Evolutionary conservation across 768 basidiomycete genomes (phyloP).

Genomic region (Suillus subaureus): DNA sequence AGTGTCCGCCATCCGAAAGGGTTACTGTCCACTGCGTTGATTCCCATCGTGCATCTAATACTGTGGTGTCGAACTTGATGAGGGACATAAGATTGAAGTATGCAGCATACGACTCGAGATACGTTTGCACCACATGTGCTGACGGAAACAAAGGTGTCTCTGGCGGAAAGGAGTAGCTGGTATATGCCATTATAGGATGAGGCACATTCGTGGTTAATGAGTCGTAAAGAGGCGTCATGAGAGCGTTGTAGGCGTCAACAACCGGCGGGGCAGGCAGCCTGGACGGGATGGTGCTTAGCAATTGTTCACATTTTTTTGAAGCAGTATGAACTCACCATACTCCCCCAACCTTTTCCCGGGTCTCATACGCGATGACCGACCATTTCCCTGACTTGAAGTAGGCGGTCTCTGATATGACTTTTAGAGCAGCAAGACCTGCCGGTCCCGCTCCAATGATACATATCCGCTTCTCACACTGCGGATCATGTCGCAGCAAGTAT

Average conservation of each 20-base stretch:
- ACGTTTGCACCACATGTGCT: slow-evolving; percentile 63
- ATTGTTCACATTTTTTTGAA: neutral
- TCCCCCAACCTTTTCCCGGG: slow-evolving; percentile 68
- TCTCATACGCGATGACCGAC: slow-evolving; percentile 63
- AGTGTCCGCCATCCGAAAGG: slow-evolving; percentile 37
- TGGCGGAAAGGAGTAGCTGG: slow-evolving; percentile 66
- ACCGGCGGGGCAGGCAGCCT: slow-evolving; percentile 60
- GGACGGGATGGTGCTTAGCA: slow-evolving; percentile 4
- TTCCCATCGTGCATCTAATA: too few species aligned
- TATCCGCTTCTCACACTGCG: slow-evolving; percentile 41
- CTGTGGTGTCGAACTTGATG: too few species aligned
- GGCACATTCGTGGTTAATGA: slow-evolving; percentile 81
- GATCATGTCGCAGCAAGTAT: neutral
- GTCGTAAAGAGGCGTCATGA: slow-evolving; percentile 74
- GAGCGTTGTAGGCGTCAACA: slow-evolving; percentile 42
- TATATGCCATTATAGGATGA: slow-evolving; percentile 74
- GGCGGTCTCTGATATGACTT: slow-evolving; percentile 58
- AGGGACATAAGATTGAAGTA: slow-evolving; percentile 61
- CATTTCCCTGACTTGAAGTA: slow-evolving; percentile 61
- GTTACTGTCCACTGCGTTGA: slow-evolving; percentile 53
- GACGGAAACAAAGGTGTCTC: slow-evolving; percentile 70
- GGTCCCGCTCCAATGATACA: slow-evolving; percentile 79
- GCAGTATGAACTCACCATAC: slow-evolving; percentile 58
- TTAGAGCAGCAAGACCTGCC: slow-evolving; percentile 69
- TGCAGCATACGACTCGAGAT: slow-evolving; percentile 66